phyloP scores from a whole-genome alignment of 2,329 filamentous ascomycete species.

The Stagonosporopsis rhizophila region DNA sequence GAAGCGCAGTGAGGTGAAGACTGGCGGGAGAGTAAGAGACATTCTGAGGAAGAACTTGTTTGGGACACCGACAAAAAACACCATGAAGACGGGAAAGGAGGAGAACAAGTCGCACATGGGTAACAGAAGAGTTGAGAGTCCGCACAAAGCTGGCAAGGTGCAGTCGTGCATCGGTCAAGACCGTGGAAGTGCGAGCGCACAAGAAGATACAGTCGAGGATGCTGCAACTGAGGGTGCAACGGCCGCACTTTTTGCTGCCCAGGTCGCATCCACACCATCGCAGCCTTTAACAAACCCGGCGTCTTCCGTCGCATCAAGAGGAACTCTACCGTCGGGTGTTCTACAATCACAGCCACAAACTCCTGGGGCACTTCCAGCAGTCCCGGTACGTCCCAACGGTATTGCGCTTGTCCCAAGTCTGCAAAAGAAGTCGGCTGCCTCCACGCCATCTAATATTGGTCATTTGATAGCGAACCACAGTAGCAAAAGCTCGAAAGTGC shows the following conservation, averaged over 20 bases:
- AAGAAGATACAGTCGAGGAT: background rate
- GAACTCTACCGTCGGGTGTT: background rate
- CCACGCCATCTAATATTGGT: constrained; percentile 21
- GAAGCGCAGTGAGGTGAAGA: background rate
- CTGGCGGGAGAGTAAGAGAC: constrained; percentile 11
- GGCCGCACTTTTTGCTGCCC: no score
- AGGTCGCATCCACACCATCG: background rate
- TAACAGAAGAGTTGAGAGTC: background rate
- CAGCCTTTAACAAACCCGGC: background rate
- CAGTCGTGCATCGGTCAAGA: background rate
- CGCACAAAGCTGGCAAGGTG: background rate
- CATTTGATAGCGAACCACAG: constrained; percentile 24
- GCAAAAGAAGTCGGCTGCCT: background rate
- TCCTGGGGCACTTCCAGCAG: background rate
- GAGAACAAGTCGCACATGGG: background rate
- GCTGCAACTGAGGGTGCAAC: background rate
- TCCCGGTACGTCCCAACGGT: background rate
- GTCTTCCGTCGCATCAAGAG: background rate
- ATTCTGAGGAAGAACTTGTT: constrained; percentile 14
- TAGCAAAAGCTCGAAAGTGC: background rate
- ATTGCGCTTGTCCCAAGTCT: background rate
- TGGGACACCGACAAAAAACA: constrained; percentile 16
- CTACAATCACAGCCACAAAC: background rate
- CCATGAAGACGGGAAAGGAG: background rate
- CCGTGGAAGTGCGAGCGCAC: background rate